Evolutionary conservation across 192 early-diverging fungal species (phyloP).

Genomic region (Phycomyces nitens): DNA sequence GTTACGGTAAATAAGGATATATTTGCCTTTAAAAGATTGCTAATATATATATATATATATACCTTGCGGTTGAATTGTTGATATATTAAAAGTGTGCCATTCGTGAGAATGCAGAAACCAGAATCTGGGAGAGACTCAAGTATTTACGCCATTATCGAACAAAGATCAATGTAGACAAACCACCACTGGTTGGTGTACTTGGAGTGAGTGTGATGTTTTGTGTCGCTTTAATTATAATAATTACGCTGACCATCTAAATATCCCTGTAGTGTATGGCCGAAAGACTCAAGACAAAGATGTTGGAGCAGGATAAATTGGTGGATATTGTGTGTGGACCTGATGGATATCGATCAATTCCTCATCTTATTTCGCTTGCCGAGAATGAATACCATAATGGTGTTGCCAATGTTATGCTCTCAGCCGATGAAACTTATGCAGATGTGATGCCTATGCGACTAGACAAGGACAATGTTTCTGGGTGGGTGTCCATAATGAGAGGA

Average conservation of each 20-base stretch:
- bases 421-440: slow-evolving; percentile 79
- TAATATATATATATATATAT: too few relatives aligned
- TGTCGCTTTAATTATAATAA: too few relatives aligned
- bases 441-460: slow-evolving; percentile 70
- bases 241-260: too few relatives aligned
- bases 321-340: slow-evolving; percentile 79
- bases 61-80: too few relatives aligned
- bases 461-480: slow-evolving; percentile 61
- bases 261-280: slow-evolving; percentile 77
- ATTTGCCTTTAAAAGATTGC: too few relatives aligned
- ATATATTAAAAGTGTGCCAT: slow-evolving; percentile 76
- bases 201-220: slow-evolving; percentile 39
- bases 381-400: slow-evolving; percentile 59
- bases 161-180: slow-evolving; percentile 47
- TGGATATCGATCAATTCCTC: slow-evolving; percentile 71
- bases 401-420: slow-evolving; percentile 77
- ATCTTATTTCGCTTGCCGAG: slow-evolving; percentile 63
- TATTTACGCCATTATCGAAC: slow-evolving; percentile 55
- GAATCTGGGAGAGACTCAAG: slow-evolving; percentile 66
- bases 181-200: slow-evolving; percentile 70
- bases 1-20: slow-evolving; percentile 56
- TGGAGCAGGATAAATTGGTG: slow-evolving; percentile 66
- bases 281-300: slow-evolving; percentile 64
- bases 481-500: slow-evolving; percentile 73
- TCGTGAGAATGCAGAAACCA: slow-evolving; percentile 71